Evolutionary conservation across 75 land plant genomes (phyloP).

Genomic region (Cryptomeria japonica): DNA sequence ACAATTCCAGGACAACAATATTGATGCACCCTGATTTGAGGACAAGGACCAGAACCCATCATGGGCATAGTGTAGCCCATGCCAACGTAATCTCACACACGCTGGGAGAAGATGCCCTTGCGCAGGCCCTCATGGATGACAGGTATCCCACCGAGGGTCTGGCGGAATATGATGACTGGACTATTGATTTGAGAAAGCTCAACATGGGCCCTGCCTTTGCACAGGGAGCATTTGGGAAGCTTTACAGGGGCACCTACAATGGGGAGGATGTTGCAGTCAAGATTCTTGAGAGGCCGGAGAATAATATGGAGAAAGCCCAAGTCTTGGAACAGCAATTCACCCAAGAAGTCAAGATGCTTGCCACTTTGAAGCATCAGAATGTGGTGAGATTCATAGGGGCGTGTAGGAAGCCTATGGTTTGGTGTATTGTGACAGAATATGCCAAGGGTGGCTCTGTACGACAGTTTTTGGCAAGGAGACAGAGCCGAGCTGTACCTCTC

Average conservation of each 20-base stretch:
- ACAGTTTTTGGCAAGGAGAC: conserved; percentile 51
- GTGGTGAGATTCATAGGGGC: conserved; percentile 79
- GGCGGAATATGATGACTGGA: conserved; percentile 72
- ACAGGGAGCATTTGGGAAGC: conserved; percentile 69
- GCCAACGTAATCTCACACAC: conserved; percentile 36
- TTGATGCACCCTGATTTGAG: conserved; percentile 53
- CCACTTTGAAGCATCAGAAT: conserved; percentile 63
- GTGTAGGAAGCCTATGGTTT: conserved; percentile 72
- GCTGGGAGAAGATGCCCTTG: conserved; percentile 60
- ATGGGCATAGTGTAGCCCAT: conserved; percentile 49
- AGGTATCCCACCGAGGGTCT: conserved; percentile 59
- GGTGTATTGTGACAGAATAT: conserved; percentile 91
- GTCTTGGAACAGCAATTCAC: conserved; percentile 73
- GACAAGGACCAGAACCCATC: conserved; percentile 16
- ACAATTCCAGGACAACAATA: conserved; percentile 54
- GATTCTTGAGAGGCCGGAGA: conserved; percentile 78
- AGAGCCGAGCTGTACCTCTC: conserved; percentile 58
- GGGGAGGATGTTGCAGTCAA: conserved; percentile 86
- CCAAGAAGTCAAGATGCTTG: conserved; percentile 81
- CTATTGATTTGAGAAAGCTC: conserved; percentile 63
- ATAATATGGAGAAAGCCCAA: conserved; percentile 53
- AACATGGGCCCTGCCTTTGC: conserved; percentile 70
- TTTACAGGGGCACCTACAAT: conserved; percentile 76
- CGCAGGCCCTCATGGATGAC: conserved; percentile 65
- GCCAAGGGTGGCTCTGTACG: conserved; percentile 82